Evolutionary conservation across 805 yeast species (phyloP).

Genomic region (Starmerella asiatica): DNA sequence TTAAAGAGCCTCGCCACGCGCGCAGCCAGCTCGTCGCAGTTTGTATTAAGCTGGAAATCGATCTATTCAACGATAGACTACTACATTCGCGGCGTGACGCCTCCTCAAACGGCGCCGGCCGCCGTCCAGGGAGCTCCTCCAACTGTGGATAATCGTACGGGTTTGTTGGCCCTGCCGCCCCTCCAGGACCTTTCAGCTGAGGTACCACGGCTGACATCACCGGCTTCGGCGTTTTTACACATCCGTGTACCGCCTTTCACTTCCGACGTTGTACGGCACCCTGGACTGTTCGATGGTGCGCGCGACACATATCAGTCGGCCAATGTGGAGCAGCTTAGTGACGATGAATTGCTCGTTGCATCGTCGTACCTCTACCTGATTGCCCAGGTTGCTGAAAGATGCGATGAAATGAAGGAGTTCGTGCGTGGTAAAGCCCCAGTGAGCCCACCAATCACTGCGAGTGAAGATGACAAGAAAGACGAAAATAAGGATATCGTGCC

Average conservation of each 20-base stretch:
- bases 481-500: slow-evolving; percentile 23
- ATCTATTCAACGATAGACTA: slow-evolving; percentile 13
- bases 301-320: too few relatives aligned
- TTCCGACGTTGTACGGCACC: too few relatives aligned
- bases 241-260: too few relatives aligned
- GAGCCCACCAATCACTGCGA: too few relatives aligned
- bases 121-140: not conserved
- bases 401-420: not conserved
- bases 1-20: slow-evolving; percentile 30
- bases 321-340: slow-evolving; percentile 24
- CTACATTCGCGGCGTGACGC: slow-evolving; percentile 9
- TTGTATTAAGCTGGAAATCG: slow-evolving; percentile 25
- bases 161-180: not conserved
- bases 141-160: not conserved
- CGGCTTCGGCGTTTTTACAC: not conserved
- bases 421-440: not conserved
- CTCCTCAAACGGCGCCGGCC: not conserved
- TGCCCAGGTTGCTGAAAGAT: slow-evolving; percentile 34
- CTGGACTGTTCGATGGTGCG: too few relatives aligned
- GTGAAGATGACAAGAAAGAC: not conserved
- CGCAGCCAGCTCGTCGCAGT: slow-evolving; percentile 16
- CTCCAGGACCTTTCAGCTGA: not conserved
- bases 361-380: slow-evolving; percentile 62
- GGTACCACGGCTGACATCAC: not conserved
- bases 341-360: slow-evolving; percentile 63